Base-by-base conservation (phyloP, 768 basidiomycete genomes). In the Sarcomyxa edulis region DNA sequence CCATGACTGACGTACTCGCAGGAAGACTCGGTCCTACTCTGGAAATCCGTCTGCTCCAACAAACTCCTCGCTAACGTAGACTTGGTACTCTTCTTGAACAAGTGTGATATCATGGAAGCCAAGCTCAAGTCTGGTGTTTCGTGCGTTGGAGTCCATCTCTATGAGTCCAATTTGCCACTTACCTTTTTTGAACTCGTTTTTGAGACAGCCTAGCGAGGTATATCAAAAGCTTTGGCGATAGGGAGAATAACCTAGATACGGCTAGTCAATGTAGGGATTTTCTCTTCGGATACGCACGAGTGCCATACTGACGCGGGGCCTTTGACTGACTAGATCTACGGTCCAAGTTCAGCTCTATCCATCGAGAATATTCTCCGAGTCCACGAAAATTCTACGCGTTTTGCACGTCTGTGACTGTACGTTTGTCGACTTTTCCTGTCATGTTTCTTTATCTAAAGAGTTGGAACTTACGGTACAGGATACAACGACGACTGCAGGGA, bases 1-100 rank as follows among this genome's bases (percentile, higher is more conserved):
- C n/a, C n/a, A n/a, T n/a, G n/a, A n/a, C n/a, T n/a, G n/a, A n/a
- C n/a, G n/a, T n/a, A n/a, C 36, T 28, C 15, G 43, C 51, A 83
- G 81, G 84, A 88, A 60, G 89, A 92, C 54, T 85, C 83, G 2
- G 84, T 91, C n/a, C 65, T 89, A n/a, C 69, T 92, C 1, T 92
- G 88, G 88, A 89, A 87, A 59, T 75, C 82, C 4, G 74, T 91
- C 11, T 91, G 89, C 59, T 78, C 79, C 9, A 89, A 87, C 63
- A 88, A 79, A 59, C 72, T 91, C 7, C 71, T 92, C 1, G 81
- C 80, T 5, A 76, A 74, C 39, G 89, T 90, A 34, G 85, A 89
- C 49, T 66, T 91, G 23, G 79, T 91, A 36, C 68, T 91, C 19
- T 92, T 91, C 68, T 70, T 92, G 37, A 91, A 91, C 67, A 92